Evolutionary conservation across 169 alveolate species (phyloP).

Genomic region (Plasmodium blacklocki): DNA sequence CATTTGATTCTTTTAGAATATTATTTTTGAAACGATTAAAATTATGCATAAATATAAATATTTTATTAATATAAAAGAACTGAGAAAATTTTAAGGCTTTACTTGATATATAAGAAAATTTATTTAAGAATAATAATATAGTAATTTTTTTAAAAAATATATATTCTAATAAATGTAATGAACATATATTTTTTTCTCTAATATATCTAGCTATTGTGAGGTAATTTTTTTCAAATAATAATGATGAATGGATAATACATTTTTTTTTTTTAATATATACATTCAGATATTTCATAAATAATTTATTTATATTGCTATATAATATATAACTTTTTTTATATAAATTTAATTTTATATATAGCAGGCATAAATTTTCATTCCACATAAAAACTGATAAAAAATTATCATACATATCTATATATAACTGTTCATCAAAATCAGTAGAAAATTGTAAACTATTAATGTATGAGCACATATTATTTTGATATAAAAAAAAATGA

Average conservation of each 20-base stretch:
- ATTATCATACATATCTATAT: constrained; percentile 56
- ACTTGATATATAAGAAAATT: constrained; percentile 49
- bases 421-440: constrained; percentile 64
- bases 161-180: constrained; percentile 66
- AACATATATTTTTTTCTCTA: constrained; percentile 65
- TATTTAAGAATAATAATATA: constrained; percentile 52
- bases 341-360: constrained; percentile 41
- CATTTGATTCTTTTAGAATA: constrained; percentile 6
- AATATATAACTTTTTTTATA: constrained; percentile 52
- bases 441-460: constrained; percentile 34
- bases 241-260: constrained; percentile 61
- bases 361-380: constrained; percentile 47
- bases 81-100: constrained; percentile 70
- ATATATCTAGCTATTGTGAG: constrained; percentile 63
- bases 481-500: constrained; percentile 34
- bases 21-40: constrained; percentile 39
- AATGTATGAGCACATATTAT: constrained; percentile 26
- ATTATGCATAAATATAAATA: constrained; percentile 73
- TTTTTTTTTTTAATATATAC: constrained; percentile 67
- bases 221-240: constrained; percentile 68
- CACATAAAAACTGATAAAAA: constrained; percentile 60
- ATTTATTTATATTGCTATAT: constrained; percentile 33
- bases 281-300: constrained; percentile 45
- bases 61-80: constrained; percentile 59
- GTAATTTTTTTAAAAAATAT: constrained; percentile 72